These are phyloP conservation scores for Trichoderma atrobrunneum DNA, from an alignment of 2,329 filamentous ascomycete species.

Conservation along the genomic window DNA sequence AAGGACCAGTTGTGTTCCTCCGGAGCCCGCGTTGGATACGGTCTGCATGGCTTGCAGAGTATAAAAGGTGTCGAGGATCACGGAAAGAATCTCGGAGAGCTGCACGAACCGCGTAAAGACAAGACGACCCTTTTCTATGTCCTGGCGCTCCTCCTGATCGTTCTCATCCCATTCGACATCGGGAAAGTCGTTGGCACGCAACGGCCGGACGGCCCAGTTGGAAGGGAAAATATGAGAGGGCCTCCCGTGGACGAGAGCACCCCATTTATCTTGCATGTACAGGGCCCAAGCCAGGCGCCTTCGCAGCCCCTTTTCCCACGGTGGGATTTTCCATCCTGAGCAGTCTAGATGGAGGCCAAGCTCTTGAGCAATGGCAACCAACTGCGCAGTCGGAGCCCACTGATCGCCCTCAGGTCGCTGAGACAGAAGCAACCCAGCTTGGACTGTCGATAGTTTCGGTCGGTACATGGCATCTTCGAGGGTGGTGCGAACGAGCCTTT, in stretches of 20 bases:
- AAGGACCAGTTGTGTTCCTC: conserved; percentile 70
- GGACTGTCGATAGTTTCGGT: conserved; percentile 77
- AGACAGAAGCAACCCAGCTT: conserved; percentile 71
- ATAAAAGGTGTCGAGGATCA: conserved; percentile 81
- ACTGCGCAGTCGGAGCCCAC: conserved; percentile 80
- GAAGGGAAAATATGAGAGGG: conserved; percentile 69
- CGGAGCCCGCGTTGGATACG: conserved; percentile 62
- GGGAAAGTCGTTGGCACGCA: conserved; percentile 68
- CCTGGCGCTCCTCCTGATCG: conserved; percentile 58
- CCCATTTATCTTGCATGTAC: conserved; percentile 95
- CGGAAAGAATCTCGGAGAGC: conserved; percentile 71
- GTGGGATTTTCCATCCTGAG: conserved; percentile 79
- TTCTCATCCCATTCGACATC: conserved; percentile 67
- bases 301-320: conserved; percentile 80
- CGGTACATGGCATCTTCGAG: conserved; percentile 75
- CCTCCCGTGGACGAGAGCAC: conserved; percentile 77
- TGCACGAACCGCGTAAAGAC: conserved; percentile 74
- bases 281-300: conserved; percentile 87
- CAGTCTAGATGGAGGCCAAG: conserved; percentile 88
- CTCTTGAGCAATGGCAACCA: conserved; percentile 84
- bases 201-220: conserved; percentile 73
- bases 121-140: conserved; percentile 65
- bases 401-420: conserved; percentile 75
- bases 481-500: conserved; percentile 69
- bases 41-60: conserved; percentile 72